Evolutionary conservation across 306 rosid species (phyloP).

Genomic region (Corylus americana): DNA sequence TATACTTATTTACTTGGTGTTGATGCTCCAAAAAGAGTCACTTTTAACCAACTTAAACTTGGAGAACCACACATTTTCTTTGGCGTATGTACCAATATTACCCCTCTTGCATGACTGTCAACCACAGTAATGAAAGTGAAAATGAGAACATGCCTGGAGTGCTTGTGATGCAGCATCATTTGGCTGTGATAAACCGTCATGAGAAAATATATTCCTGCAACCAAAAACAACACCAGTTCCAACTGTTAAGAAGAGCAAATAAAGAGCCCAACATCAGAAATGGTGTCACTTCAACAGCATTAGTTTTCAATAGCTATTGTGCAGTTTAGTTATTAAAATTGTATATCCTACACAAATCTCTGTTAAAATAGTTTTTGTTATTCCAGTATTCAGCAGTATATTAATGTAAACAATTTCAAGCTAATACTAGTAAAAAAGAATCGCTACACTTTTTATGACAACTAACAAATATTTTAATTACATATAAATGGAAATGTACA

Average conservation of each 20-base stretch:
- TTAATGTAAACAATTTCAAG: neutral
- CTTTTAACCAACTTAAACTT: constrained; percentile 10
- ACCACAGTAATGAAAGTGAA: neutral
- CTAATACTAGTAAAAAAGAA: neutral
- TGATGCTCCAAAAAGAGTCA: neutral
- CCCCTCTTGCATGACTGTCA: constrained; percentile 2
- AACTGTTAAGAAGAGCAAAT: neutral
- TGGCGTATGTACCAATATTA: constrained; percentile 4
- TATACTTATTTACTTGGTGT: neutral
- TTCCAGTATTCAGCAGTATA: neutral
- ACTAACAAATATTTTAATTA: neutral
- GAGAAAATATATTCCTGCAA: constrained; percentile 88
- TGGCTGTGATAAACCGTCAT: constrained; percentile 67
- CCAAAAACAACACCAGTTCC: constrained; percentile 5
- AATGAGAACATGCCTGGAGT: constrained; percentile 55
- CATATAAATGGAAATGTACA: neutral
- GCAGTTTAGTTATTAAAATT: neutral
- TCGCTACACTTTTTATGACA: neutral
- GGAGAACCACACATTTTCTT: constrained; percentile 7
- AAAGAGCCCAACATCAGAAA: neutral
- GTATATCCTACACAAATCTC: neutral
- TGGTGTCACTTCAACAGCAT: constrained; percentile 1
- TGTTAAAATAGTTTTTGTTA: neutral
- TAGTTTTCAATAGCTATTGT: neutral
- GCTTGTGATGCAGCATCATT: constrained; percentile 57